A percentile compares a stretch with the other conserved stretches of the same genome.
These are phyloP conservation scores for Plasmodium knowlesi DNA, from an alignment of 169 alveolate genomes.

Conservation along the genomic window DNA sequence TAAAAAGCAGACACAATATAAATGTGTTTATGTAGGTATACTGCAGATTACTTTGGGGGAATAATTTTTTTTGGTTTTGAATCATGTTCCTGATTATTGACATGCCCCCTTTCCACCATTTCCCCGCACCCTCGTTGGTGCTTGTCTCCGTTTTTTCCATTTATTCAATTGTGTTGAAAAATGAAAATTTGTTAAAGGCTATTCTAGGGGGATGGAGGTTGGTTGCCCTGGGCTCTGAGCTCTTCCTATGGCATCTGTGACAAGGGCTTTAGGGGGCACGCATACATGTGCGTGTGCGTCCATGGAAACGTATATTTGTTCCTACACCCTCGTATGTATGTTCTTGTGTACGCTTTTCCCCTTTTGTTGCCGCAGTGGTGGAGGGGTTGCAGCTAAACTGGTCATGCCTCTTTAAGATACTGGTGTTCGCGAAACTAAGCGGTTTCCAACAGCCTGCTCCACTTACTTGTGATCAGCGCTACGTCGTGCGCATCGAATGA, in stretches of 20 bases:
- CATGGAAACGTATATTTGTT: neutral
- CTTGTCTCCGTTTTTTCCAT: conserved; percentile 12
- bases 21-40: conserved; percentile 55
- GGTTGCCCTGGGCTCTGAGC: neutral
- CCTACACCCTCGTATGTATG: neutral
- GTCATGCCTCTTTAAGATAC: neutral
- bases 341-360: neutral
- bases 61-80: conserved; percentile 25
- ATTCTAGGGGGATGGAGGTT: neutral
- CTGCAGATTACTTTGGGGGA: conserved; percentile 45
- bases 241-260: neutral
- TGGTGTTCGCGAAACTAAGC: neutral
- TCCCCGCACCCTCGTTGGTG: neutral
- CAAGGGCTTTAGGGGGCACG: neutral
- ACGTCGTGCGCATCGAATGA: neutral
- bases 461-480: neutral
- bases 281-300: neutral
- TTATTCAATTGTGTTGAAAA: neutral
- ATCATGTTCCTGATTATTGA: neutral
- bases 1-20: conserved; percentile 27
- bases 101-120: conserved; percentile 15
- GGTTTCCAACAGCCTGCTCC: neutral
- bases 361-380: neutral
- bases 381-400: neutral
- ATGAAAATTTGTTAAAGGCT: neutral